A percentile compares a stretch with the other conserved stretches of the same genome.
phyloP scores from a whole-genome alignment of 441 rosid genomes.

The Gossypium aridum region DNA sequence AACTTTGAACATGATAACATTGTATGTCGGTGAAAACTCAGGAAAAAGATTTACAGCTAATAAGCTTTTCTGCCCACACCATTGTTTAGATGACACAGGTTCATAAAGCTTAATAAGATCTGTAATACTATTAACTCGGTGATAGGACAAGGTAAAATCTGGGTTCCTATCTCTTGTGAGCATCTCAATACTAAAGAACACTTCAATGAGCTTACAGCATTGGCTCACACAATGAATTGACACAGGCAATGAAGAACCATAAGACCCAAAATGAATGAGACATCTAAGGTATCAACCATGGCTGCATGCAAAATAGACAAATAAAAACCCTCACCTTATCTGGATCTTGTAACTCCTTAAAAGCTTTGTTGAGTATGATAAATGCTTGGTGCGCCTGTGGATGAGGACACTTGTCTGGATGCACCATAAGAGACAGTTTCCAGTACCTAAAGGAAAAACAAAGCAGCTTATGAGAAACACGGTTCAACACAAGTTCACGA shows the following conservation, averaged over 20 bases:
- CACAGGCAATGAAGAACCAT: not conserved
- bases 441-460: constrained; percentile 54
- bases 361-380: constrained; percentile 74
- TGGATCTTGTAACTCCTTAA: constrained; percentile 82
- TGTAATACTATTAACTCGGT: not conserved
- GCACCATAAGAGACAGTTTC: constrained; percentile 92
- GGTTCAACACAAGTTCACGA: not conserved
- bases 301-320: not conserved
- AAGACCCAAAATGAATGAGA: constrained; percentile 3
- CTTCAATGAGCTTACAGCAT: not conserved
- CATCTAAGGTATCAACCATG: not conserved
- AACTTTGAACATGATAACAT: not conserved
- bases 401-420: constrained; percentile 94
- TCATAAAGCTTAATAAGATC: not conserved
- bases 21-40: no score
- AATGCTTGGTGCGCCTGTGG: constrained; percentile 92
- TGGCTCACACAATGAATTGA: not conserved
- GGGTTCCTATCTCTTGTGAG: not conserved
- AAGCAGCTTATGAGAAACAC: constrained; percentile 3
- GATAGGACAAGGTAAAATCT: not conserved
- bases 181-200: not conserved
- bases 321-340: constrained; percentile 46
- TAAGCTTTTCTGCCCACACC: not conserved
- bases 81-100: not conserved
- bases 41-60: no score